Conservation (phyloP, 2,329 filamentous ascomycete genomes). For the Ophiostoma quercus region DNA sequence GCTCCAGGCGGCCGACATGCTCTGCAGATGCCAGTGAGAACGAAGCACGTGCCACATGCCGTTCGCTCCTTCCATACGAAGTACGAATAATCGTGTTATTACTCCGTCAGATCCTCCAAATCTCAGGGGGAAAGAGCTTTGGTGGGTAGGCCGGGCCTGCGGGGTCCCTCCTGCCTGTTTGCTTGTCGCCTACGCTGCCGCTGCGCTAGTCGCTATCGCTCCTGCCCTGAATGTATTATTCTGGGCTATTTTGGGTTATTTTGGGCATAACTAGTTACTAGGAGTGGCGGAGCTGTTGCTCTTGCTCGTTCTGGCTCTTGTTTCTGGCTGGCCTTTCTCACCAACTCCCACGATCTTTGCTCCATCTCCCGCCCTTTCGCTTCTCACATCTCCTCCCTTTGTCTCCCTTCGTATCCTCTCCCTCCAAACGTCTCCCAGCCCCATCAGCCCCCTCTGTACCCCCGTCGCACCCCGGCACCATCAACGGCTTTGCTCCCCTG, state of each 20-base stretch:
- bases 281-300: slow-evolving; percentile 11
- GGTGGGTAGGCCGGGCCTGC: slow-evolving; percentile 15
- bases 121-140: slow-evolving; percentile 8
- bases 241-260: background rate
- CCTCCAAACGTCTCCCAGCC: background rate
- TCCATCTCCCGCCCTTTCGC: background rate
- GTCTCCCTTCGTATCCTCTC: background rate
- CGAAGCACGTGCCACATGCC: background rate
- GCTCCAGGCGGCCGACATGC: background rate
- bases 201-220: slow-evolving; percentile 2
- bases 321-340: background rate
- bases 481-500: background rate
- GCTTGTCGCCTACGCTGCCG: background rate
- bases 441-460: background rate
- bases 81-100: background rate
- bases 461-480: background rate
- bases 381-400: background rate
- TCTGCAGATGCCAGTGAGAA: background rate
- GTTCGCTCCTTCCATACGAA: background rate
- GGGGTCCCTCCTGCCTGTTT: slow-evolving; percentile 10
- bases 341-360: slow-evolving; percentile 11
- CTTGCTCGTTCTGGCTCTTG: background rate
- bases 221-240: background rate
- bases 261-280: background rate
- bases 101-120: background rate